A percentile compares a stretch with the other conserved stretches of the same genome.
phyloP scores from a whole-genome alignment of 2,329 filamentous ascomycete species.

The Pestalotiopsis sp. region DNA sequence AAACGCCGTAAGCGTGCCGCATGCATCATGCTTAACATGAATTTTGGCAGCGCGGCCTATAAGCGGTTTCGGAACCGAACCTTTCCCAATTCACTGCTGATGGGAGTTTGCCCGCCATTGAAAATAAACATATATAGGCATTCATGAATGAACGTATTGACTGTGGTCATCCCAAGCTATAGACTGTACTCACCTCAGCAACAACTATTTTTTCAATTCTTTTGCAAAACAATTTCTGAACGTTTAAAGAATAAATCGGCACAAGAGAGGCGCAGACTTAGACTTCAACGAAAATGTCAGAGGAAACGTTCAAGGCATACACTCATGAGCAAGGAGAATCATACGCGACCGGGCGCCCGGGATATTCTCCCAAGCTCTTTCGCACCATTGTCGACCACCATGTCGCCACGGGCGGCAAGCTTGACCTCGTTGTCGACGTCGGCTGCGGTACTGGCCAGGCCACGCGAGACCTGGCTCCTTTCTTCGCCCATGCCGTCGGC shows the following conservation, averaged over 20 bases:
- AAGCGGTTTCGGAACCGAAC: too few species aligned
- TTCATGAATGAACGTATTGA: too few species aligned
- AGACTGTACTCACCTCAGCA: too few species aligned
- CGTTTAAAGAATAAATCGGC: too few species aligned
- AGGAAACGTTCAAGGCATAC: constrained; percentile 49
- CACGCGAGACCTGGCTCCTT: constrained; percentile 44
- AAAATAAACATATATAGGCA: too few species aligned
- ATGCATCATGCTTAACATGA: neutral
- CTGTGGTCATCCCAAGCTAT: too few species aligned
- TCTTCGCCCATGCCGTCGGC: constrained; percentile 50
- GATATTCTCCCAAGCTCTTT: constrained; percentile 51
- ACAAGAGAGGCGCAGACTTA: too few species aligned
- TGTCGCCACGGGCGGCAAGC: constrained; percentile 42
- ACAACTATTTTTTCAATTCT: too few species aligned
- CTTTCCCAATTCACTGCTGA: too few species aligned
- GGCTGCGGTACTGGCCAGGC: constrained; percentile 60
- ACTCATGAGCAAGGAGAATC: constrained; percentile 41
- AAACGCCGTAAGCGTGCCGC: neutral
- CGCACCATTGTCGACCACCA: constrained; percentile 49
- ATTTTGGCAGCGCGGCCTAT: neutral
- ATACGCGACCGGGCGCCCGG: constrained; percentile 44
- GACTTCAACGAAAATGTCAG: constrained; percentile 15
- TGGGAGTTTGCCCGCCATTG: too few species aligned
- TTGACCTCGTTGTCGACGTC: constrained; percentile 51
- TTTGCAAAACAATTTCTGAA: too few species aligned